These are phyloP conservation scores for Linnemannia hyalina DNA, from an alignment of 192 early-diverging fungal species.

Conservation along the genomic window DNA sequence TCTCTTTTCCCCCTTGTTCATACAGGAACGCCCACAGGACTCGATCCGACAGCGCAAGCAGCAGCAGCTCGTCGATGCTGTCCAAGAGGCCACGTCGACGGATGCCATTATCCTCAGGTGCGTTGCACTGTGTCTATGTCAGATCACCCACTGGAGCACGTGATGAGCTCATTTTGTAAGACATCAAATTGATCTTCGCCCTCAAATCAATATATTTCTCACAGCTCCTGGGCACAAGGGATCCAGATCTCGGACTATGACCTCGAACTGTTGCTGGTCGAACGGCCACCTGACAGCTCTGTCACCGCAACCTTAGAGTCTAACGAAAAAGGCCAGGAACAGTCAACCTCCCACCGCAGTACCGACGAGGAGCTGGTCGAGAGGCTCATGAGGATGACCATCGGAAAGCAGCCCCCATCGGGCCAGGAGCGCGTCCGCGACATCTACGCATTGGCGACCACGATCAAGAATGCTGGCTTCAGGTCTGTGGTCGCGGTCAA, in stretches of 20 bases:
- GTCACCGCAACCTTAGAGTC: too few species aligned
- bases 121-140: too few species aligned
- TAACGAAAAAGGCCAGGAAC: too few species aligned
- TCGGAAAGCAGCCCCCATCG: neutral
- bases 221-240: neutral
- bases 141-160: neutral
- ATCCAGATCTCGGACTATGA: conserved; percentile 11
- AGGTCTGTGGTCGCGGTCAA: neutral
- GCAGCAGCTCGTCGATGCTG: neutral
- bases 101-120: conserved; percentile 11
- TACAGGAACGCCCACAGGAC: neutral
- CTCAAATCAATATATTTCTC: neutral
- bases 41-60: neutral
- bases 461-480: neutral
- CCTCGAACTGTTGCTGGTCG: neutral
- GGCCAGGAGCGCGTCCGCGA: neutral
- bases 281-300: neutral
- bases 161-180: too few species aligned
- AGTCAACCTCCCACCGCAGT: too few species aligned
- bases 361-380: too few species aligned
- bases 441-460: neutral
- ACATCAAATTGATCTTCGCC: too few species aligned
- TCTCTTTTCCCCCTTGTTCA: neutral
- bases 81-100: neutral
- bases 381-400: too few species aligned